These are phyloP conservation scores for Trichoderma atroviride DNA, from an alignment of 2,329 filamentous ascomycete genomes.

Conservation along the genomic window DNA sequence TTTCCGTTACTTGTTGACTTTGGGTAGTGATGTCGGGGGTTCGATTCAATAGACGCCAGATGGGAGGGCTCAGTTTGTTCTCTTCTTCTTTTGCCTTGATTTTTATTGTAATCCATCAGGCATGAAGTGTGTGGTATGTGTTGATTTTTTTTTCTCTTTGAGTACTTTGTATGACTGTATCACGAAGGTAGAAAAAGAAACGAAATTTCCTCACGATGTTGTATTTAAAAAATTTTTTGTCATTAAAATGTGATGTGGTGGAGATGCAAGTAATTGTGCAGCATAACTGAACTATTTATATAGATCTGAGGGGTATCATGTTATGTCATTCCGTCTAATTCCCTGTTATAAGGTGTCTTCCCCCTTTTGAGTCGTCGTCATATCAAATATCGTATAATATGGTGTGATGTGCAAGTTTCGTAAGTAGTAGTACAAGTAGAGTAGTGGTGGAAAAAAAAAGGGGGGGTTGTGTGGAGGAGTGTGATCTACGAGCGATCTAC, in stretches of 20 bases:
- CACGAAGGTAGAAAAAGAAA: neutral
- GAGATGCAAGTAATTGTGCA: neutral
- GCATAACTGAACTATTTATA: conserved; percentile 9
- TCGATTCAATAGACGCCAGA: conserved; percentile 20
- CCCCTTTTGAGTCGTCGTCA: neutral
- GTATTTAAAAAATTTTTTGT: neutral
- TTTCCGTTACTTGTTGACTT: neutral
- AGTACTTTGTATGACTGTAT: neutral
- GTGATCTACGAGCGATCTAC: neutral
- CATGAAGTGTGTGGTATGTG: neutral
- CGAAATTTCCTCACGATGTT: too few relatives aligned
- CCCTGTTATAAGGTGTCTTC: neutral
- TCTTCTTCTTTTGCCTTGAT: neutral
- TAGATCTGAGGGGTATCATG: conserved; percentile 19
- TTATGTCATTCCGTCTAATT: neutral
- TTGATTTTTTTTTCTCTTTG: neutral
- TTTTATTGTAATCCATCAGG: neutral
- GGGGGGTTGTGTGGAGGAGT: neutral
- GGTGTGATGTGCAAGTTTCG: neutral
- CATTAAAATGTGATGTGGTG: neutral
- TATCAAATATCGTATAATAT: neutral
- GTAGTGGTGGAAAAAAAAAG: neutral
- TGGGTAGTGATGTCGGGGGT: conserved; percentile 20
- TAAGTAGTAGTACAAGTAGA: neutral
- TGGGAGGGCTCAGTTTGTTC: neutral